Conservation (phyloP, 129 eudicot genomes). For the Oenanthe sinensis region DNA sequence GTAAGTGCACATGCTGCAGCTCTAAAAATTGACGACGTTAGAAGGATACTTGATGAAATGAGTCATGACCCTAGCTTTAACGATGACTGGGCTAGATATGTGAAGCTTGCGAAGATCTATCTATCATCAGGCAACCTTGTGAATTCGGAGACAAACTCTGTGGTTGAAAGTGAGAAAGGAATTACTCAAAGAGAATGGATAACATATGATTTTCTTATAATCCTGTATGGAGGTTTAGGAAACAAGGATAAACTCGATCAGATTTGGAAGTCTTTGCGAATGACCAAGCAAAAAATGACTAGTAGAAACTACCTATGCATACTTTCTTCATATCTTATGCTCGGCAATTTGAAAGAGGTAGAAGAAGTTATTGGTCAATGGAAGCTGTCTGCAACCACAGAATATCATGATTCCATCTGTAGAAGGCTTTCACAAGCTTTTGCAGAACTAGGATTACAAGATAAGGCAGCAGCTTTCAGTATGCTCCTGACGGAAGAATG, state of each 20-base stretch:
- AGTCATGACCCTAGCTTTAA: conserved; percentile 29
- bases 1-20: conserved; percentile 83
- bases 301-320: conserved; percentile 62
- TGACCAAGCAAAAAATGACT: conserved; percentile 75
- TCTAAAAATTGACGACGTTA: conserved; percentile 56
- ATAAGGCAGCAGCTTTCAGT: conserved; percentile 42
- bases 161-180: conserved; percentile 68
- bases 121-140: conserved; percentile 51
- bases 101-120: conserved; percentile 62
- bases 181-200: conserved; percentile 79
- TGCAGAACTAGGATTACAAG: conserved; percentile 47
- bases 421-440: conserved; percentile 47
- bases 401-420: conserved; percentile 43
- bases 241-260: conserved; percentile 67
- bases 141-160: conserved; percentile 35
- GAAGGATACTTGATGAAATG: conserved; percentile 67
- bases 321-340: conserved; percentile 71
- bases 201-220: conserved; percentile 71
- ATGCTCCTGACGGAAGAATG: conserved; percentile 31
- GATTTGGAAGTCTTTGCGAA: conserved; percentile 70
- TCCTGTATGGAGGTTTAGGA: conserved; percentile 65
- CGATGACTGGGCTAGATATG: conserved; percentile 66
- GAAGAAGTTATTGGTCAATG: conserved; percentile 70
- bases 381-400: conserved; percentile 59
- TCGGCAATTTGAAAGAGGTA: conserved; percentile 52